These are phyloP conservation scores for Amylocystis lapponica DNA, from an alignment of 768 basidiomycete species.

Conservation along the genomic window DNA sequence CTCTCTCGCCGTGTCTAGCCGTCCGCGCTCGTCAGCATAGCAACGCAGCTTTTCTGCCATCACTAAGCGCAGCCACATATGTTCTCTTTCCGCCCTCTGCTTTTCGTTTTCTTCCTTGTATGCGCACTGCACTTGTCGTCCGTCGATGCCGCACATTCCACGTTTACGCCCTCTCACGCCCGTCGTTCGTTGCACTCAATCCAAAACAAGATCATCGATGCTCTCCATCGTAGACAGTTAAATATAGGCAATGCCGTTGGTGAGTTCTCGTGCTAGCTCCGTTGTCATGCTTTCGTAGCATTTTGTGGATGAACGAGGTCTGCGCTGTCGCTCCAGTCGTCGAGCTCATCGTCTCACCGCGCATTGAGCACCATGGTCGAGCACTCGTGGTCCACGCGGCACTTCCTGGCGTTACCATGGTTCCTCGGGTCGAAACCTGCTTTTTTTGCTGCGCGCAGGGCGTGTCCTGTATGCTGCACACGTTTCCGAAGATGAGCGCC, in stretches of 20 bases:
- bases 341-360: too few relatives aligned
- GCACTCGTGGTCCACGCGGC: neutral
- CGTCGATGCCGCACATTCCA: slow-evolving; percentile 31
- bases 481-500: too few relatives aligned
- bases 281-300: neutral
- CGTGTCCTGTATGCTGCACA: too few relatives aligned
- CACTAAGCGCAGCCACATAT: slow-evolving; percentile 7
- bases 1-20: slow-evolving; percentile 20
- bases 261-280: slow-evolving; percentile 5
- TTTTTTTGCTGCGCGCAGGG: too few relatives aligned
- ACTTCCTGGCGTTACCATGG: neutral
- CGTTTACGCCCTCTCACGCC: slow-evolving; percentile 30
- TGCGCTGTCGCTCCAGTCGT: neutral
- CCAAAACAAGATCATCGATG: slow-evolving; percentile 18
- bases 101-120: slow-evolving; percentile 17
- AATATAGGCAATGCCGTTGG: slow-evolving; percentile 10
- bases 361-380: neutral
- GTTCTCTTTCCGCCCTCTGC: slow-evolving; percentile 6
- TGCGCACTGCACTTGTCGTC: slow-evolving; percentile 20
- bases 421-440: neutral
- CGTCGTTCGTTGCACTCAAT: slow-evolving; percentile 23
- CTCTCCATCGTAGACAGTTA: slow-evolving; percentile 5
- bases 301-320: neutral
- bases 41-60: slow-evolving; percentile 24
- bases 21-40: slow-evolving; percentile 29